Base-by-base conservation (phyloP, 208 protist genomes). In the Wallacemonas sp. region DNA sequence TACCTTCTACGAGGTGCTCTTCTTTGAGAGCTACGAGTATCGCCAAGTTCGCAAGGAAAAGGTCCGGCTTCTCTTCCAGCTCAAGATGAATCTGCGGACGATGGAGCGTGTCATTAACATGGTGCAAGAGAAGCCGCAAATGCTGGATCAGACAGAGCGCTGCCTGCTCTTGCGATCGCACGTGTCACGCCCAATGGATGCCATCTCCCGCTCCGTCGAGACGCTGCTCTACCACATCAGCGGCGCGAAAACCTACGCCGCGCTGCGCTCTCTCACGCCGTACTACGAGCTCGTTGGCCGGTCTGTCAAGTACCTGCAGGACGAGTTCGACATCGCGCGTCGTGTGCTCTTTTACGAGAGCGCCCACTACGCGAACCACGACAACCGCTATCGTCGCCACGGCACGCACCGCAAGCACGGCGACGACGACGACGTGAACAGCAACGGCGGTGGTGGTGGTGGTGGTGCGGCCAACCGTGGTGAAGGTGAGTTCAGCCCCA, bases 51-150 rank as follows among this genome's bases (percentile, higher is more conserved):
- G 87, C 2, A 71, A 78, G 69, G 66, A 83, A 49, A 93, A 93
- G 58, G 70, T 74, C 24, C 49, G 72, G 39, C 71, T 93, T 34
- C 48, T 90, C 38, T 49, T 81, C 32, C 75, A 88, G 46, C 65
- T 93, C 21, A 79, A 83, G 58, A 76, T 89, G 58, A 86, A 90
- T 67, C 71, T 93, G 29, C 74, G 80, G 6, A 71, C 87, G 30
- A 83, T 93, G 82, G 76, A 78, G 63, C 80, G 87, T 1, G 83
- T 88, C 29, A 84, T 93, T 58, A 81, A 87, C 62, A 85, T 90
- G 73, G 67, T 93, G 46, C 78, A 88, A 71, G 80, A 89, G 48
- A 46, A 61, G 34, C 83, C 83, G 27, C 68, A 89, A 62, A 80
- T 90, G 61, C 76, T 93, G 19, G 74, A 85, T 63, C 67, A 78